These are phyloP conservation scores for Kwoniella botswanensis DNA, from an alignment of 768 basidiomycete genomes.

Conservation along the genomic window DNA sequence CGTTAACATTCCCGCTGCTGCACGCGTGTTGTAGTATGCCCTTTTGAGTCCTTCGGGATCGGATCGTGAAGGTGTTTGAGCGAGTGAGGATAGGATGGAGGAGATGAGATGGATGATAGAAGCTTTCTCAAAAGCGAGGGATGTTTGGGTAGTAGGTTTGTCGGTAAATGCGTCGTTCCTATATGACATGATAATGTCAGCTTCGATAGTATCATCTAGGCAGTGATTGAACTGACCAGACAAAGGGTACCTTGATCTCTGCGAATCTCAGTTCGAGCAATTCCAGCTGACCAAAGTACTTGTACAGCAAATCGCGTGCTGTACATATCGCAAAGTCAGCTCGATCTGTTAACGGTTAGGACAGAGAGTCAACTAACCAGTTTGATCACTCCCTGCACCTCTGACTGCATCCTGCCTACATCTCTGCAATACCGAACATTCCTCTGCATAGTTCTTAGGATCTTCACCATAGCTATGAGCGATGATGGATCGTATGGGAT, in stretches of 20 bases:
- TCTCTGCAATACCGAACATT: slow-evolving; percentile 81
- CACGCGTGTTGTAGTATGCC: slow-evolving; percentile 87
- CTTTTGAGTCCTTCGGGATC: slow-evolving; percentile 92
- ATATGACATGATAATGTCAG: not conserved
- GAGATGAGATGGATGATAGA: slow-evolving; percentile 97
- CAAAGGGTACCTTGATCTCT: slow-evolving; percentile 93
- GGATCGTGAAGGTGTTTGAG: slow-evolving; percentile 67
- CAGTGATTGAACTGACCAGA: slow-evolving; percentile 63
- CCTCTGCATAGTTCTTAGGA: slow-evolving; percentile 83
- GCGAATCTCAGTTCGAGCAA: slow-evolving; percentile 95
- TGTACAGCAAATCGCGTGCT: slow-evolving; percentile 94
- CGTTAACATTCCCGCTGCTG: slow-evolving; percentile 92
- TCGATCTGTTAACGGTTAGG: not conserved
- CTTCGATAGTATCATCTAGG: not conserved
- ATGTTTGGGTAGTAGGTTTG: slow-evolving; percentile 92
- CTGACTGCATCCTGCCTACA: slow-evolving; percentile 95
- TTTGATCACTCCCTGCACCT: slow-evolving; percentile 93
- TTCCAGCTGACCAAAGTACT: slow-evolving; percentile 99
- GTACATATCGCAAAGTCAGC: slow-evolving; percentile 18
- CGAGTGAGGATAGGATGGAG: slow-evolving; percentile 88
- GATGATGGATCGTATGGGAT: slow-evolving; percentile 81
- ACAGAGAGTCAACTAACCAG: slow-evolving; percentile 65
- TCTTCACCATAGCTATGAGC: slow-evolving; percentile 90
- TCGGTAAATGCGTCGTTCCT: slow-evolving; percentile 92
- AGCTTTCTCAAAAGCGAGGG: slow-evolving; percentile 97